Evolutionary conservation across 2,329 filamentous ascomycete species (phyloP).

Genomic region (Helicocarpus griseus): DNA sequence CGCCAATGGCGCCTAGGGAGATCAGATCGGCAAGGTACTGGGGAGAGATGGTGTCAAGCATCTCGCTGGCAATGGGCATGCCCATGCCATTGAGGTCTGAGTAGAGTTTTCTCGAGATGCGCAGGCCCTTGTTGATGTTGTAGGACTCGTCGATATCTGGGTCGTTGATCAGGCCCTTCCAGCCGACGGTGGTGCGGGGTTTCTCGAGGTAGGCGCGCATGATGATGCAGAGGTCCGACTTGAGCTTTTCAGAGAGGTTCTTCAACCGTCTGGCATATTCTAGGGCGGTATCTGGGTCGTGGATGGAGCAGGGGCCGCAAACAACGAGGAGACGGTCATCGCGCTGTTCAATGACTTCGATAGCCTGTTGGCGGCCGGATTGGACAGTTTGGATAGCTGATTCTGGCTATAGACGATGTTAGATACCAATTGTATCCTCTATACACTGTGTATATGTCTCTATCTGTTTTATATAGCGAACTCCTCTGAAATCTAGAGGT

Average conservation of each 20-base stretch:
- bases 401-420: constrained; percentile 21
- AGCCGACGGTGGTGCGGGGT: constrained; percentile 93
- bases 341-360: constrained; percentile 62
- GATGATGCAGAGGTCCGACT: constrained; percentile 76
- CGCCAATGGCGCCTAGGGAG: constrained; percentile 89
- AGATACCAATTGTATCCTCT: not conserved
- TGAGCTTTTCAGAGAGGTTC: constrained; percentile 66
- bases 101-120: constrained; percentile 87
- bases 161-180: constrained; percentile 99
- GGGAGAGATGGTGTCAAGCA: constrained; percentile 97
- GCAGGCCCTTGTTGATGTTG: constrained; percentile 97
- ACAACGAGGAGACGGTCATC: constrained; percentile 87
- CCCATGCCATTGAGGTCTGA: constrained; percentile 75
- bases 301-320: constrained; percentile 92
- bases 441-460: not conserved
- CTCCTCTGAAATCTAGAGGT: constrained; percentile 35
- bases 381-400: constrained; percentile 34
- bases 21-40: constrained; percentile 96
- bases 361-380: constrained; percentile 44
- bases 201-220: constrained; percentile 99
- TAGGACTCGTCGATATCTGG: constrained; percentile 94
- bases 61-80: constrained; percentile 94
- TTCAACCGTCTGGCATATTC: constrained; percentile 81
- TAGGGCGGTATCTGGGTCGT: constrained; percentile 78
- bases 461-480: not conserved